Evolutionary conservation across 2,329 filamentous ascomycete species (phyloP).

Genomic region (Botrytis paeoniae): DNA sequence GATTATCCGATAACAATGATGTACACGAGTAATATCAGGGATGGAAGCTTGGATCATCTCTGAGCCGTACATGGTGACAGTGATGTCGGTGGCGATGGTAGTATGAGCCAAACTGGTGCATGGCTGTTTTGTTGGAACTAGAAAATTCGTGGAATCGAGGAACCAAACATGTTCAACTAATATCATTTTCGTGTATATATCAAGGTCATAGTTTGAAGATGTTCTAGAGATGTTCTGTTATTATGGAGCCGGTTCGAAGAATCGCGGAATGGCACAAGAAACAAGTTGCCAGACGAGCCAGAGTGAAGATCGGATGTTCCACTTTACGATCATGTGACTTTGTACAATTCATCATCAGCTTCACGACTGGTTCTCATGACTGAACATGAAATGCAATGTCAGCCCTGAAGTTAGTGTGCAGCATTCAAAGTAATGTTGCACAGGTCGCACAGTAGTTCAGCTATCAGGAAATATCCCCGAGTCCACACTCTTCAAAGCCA

Average conservation of each 20-base stretch:
- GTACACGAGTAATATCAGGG: background rate
- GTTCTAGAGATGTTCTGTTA: background rate
- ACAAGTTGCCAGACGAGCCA: background rate
- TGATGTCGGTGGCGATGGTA: background rate
- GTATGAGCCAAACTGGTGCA: background rate
- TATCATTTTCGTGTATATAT: background rate
- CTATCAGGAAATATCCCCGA: background rate
- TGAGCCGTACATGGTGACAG: background rate
- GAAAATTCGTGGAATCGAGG: background rate
- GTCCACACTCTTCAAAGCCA: too few relatives aligned
- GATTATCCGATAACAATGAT: background rate
- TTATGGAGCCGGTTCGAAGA: background rate
- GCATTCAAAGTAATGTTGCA: background rate
- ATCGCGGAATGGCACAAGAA: background rate
- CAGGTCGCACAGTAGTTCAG: background rate
- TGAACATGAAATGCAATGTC: background rate
- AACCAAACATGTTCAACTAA: background rate
- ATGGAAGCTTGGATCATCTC: background rate
- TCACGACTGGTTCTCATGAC: background rate
- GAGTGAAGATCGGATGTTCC: background rate
- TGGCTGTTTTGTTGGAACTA: background rate
- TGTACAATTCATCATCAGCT: background rate
- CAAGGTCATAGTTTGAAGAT: background rate
- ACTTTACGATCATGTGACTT: background rate
- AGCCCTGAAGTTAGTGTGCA: background rate